These are phyloP conservation scores for Pseudoneurospora amorphoporcata DNA, from an alignment of 495 filamentous ascomycete species.

Conservation along the genomic window DNA sequence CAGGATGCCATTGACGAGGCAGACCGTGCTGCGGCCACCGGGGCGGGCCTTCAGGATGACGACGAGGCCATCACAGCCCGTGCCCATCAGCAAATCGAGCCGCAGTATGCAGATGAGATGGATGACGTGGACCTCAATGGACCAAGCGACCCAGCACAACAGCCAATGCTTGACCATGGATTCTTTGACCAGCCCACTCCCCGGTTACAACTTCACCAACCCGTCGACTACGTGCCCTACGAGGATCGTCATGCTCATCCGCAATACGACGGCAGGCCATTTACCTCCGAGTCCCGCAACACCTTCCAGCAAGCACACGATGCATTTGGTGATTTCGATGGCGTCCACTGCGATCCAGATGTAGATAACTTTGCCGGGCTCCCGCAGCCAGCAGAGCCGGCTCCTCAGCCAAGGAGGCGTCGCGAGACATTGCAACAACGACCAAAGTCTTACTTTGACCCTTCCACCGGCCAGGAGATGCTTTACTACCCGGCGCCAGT, in stretches of 20 bases:
- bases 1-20: constrained; percentile 35
- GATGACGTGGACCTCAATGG: constrained; percentile 7
- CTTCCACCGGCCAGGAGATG: constrained; percentile 62
- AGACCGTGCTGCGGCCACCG: constrained; percentile 20
- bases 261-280: constrained; percentile 21
- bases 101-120: constrained; percentile 14
- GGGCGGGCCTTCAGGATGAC: constrained; percentile 7
- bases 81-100: constrained; percentile 23
- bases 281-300: constrained; percentile 49
- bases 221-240: constrained; percentile 14
- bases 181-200: constrained; percentile 4
- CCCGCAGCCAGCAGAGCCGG: constrained; percentile 4
- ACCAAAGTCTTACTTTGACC: constrained; percentile 52
- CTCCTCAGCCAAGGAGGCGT: constrained; percentile 5
- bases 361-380: constrained; percentile 19
- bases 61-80: constrained; percentile 24
- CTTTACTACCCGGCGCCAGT: constrained; percentile 93
- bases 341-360: constrained; percentile 68
- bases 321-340: constrained; percentile 88
- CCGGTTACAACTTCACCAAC: constrained; percentile 22
- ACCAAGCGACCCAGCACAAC: neutral
- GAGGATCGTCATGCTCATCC: neutral
- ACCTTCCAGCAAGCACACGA: constrained; percentile 58
- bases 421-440: constrained; percentile 14
- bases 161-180: constrained; percentile 9